phyloP scores from a whole-genome alignment of 2,329 filamentous ascomycete species.

The Cladosporium austrohemisphaericum region DNA sequence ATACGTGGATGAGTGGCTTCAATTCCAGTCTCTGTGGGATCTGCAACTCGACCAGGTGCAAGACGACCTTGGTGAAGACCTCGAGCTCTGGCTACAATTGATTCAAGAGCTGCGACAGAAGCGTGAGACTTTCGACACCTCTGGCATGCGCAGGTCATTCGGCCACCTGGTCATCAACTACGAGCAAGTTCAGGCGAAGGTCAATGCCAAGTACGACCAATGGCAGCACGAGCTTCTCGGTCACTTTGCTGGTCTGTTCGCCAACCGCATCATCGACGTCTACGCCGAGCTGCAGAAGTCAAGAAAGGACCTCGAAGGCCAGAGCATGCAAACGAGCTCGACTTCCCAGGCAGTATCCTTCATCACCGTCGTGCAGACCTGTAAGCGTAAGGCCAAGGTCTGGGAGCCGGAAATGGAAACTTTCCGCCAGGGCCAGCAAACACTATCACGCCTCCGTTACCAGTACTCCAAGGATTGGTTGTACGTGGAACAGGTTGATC shows the following conservation, averaged over 20 bases:
- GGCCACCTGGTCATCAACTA: constrained; percentile 95
- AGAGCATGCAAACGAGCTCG: constrained; percentile 88
- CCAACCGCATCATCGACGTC: constrained; percentile 85
- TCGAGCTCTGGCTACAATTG: constrained; percentile 88
- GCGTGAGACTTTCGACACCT: constrained; percentile 93
- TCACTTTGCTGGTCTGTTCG: constrained; percentile 87
- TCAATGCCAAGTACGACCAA: constrained; percentile 98
- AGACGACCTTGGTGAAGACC: constrained; percentile 82
- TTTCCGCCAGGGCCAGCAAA: constrained; percentile 93
- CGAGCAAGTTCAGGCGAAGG: constrained; percentile 96
- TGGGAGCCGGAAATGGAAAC: constrained; percentile 96
- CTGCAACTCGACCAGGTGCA: constrained; percentile 94
- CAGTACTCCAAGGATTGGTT: constrained; percentile 94
- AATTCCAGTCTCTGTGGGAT: constrained; percentile 98
- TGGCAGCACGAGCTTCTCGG: constrained; percentile 97
- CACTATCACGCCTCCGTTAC: constrained; percentile 84
- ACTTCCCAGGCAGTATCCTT: constrained; percentile 97
- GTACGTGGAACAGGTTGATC: constrained; percentile 91
- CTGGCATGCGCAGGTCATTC: constrained; percentile 87
- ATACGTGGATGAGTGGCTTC: constrained; percentile 97
- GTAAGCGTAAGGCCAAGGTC: constrained; percentile 84
- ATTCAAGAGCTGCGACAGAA: constrained; percentile 97
- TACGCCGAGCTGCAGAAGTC: constrained; percentile 89
- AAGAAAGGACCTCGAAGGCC: constrained; percentile 81
- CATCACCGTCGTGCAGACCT: constrained; percentile 95